Conservation (phyloP, 768 basidiomycete species). For the Kwoniella bestiolae region DNA sequence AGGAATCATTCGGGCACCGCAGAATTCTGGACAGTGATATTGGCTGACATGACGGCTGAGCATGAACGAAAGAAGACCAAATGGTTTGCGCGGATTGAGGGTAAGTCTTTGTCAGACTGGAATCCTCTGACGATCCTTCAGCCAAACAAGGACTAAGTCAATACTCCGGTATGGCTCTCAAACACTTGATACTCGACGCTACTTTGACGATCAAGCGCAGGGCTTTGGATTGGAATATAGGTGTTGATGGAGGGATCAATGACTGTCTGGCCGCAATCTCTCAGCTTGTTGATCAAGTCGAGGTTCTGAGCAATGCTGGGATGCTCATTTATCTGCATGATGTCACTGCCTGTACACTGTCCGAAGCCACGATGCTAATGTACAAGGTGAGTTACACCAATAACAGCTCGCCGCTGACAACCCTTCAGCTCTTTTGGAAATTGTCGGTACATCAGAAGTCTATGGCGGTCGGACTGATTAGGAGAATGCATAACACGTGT, state of each 20-base stretch:
- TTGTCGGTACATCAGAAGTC: background rate
- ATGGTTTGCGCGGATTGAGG: background rate
- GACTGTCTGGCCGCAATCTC: constrained; percentile 6
- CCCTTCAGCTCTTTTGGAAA: constrained; percentile 6
- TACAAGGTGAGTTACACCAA: constrained; percentile 9
- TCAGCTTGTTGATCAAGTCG: constrained; percentile 6
- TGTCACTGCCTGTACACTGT: constrained; percentile 13
- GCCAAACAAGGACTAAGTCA: background rate
- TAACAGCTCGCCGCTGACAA: background rate
- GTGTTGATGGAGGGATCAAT: background rate
- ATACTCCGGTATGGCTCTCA: background rate
- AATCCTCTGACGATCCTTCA: background rate
- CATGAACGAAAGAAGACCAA: background rate
- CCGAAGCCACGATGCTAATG: constrained; percentile 5
- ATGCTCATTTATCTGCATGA: constrained; percentile 13
- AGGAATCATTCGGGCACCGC: background rate
- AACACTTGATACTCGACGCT: background rate
- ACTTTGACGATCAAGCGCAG: constrained; percentile 2
- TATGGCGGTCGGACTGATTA: constrained; percentile 1
- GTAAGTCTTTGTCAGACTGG: background rate
- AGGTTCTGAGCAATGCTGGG: constrained; percentile 1
- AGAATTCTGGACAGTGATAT: background rate
- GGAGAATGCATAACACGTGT: constrained; percentile 8
- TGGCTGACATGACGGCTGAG: constrained; percentile 1
- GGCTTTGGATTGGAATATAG: background rate